phyloP scores from a whole-genome alignment of 78 protist genomes.

The Mastigamoeba balamuthi region DNA sequence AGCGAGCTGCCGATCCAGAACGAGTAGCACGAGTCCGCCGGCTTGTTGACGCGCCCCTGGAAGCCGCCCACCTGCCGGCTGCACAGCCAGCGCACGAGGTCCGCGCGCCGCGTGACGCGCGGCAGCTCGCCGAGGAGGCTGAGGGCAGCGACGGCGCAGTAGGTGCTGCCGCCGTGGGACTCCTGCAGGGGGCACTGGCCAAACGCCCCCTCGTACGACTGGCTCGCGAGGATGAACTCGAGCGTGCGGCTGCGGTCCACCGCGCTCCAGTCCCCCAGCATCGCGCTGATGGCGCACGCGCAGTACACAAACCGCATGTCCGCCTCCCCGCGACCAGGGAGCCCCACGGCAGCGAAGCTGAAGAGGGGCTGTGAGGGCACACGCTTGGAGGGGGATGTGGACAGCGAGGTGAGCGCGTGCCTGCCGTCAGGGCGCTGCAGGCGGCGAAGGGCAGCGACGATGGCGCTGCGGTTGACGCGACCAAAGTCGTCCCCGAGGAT shows the following conservation, averaged over 20 bases:
- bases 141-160: slow-evolving; percentile 61
- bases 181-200: slow-evolving; percentile 62
- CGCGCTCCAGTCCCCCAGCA: slow-evolving; percentile 54
- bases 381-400: not conserved
- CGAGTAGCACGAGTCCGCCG: slow-evolving; percentile 91
- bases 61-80: slow-evolving; percentile 72
- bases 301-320: slow-evolving; percentile 60
- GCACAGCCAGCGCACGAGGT: slow-evolving; percentile 20
- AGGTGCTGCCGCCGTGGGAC: slow-evolving; percentile 75
- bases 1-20: slow-evolving; percentile 89
- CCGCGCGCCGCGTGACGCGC: not conserved
- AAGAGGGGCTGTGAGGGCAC: not conserved
- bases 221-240: not conserved
- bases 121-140: slow-evolving; percentile 34
- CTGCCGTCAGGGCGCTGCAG: slow-evolving; percentile 35
- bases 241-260: slow-evolving; percentile 18
- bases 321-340: slow-evolving; percentile 32
- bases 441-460: slow-evolving; percentile 8
- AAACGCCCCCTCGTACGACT: slow-evolving; percentile 41
- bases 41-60: slow-evolving; percentile 89
- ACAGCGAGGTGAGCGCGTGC: not conserved
- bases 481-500: slow-evolving; percentile 50
- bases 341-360: not conserved
- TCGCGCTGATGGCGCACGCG: slow-evolving; percentile 44
- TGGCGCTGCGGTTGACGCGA: slow-evolving; percentile 39